Evolutionary conservation across 1,284 basidiomycete species (phyloP), one percentile per base, ranked within the genome.

Genomic region (Pseudozyma flocculosa): DNA sequence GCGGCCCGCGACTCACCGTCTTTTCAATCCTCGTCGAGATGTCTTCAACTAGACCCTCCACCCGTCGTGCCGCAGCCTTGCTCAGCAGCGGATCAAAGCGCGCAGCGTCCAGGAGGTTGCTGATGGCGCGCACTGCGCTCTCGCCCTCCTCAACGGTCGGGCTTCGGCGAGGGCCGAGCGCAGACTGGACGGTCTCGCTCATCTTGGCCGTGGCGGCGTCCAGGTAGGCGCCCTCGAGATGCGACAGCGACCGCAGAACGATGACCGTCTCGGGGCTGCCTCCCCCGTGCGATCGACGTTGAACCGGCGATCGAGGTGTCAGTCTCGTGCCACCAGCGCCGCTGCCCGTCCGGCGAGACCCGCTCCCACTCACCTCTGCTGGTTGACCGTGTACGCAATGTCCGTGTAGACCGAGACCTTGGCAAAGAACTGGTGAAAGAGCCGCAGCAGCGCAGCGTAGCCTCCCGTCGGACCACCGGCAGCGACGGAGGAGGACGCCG

Each of bases 381-480:
- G 84, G 7, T 84, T 82, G 44, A 86, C 83, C 0, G 86, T 87
- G 76, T 97, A 97, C 4, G 89, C 82, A 0, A 93, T 94, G 75
- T 96, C 92, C 0, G 93, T 95, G 70, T 95, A 89, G 4, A 95
- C 87, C 0, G 90, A 86, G 44, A 96, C 92, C 78, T 92, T 92
- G 18, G 88, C 86, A 75, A 97, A 96, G 79, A 97, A 94, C 38
- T 92, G 91, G 50, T 97, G 92, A 78, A 97, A 92, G 13, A 95
- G 82, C 14, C 94, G 85, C 8, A 97, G 78, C 3, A 97, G 81
- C 45, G 85, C 84, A 1, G 91, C 89, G 79, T 97, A 96, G 5
- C 57, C 62, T 8, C 19, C 49, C 17, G n/a, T n/a, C n/a, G n/a
- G n/a, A n/a, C n/a, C n/a, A n/a, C n/a, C n/a, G n/a, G n/a, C n/a